Conservation (phyloP, 192 early-diverging fungal species). For the Coemansia sp. region DNA sequence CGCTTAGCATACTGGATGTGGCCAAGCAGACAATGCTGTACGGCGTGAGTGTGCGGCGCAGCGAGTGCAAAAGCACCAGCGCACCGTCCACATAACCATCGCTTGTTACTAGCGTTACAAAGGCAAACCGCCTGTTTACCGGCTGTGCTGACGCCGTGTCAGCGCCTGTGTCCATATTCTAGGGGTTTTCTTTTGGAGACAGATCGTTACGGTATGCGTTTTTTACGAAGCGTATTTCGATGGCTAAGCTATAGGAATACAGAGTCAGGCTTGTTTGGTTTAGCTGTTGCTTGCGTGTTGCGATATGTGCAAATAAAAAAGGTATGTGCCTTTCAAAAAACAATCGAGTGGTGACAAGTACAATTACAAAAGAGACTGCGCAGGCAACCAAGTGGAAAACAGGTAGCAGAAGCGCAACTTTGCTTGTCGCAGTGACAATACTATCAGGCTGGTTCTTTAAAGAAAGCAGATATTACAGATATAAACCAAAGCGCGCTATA, state of each 20-base stretch:
- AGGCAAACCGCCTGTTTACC: slow-evolving; percentile 57
- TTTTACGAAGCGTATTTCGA: background rate
- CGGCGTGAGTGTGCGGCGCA: slow-evolving; percentile 65
- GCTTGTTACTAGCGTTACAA: slow-evolving; percentile 82
- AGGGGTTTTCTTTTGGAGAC: background rate
- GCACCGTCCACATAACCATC: slow-evolving; percentile 86
- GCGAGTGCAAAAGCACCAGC: slow-evolving; percentile 72
- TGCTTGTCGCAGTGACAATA: too few species aligned
- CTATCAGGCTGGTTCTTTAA: background rate
- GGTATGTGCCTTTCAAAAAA: too few species aligned
- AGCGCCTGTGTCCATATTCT: background rate
- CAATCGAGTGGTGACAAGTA: too few species aligned
- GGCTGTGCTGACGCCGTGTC: background rate
- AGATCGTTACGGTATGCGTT: background rate
- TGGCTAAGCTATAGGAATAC: background rate
- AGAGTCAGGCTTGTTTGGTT: background rate
- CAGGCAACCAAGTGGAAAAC: too few species aligned
- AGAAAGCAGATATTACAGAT: background rate
- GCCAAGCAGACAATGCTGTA: slow-evolving; percentile 70
- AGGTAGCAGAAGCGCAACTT: too few species aligned
- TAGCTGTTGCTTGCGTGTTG: background rate
- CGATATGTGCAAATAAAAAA: too few species aligned
- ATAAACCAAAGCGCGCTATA: background rate
- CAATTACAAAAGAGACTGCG: too few species aligned
- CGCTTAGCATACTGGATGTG: slow-evolving; percentile 60